Conservation (phyloP, 345 rosid genomes). For the Isatis tinctoria region DNA sequence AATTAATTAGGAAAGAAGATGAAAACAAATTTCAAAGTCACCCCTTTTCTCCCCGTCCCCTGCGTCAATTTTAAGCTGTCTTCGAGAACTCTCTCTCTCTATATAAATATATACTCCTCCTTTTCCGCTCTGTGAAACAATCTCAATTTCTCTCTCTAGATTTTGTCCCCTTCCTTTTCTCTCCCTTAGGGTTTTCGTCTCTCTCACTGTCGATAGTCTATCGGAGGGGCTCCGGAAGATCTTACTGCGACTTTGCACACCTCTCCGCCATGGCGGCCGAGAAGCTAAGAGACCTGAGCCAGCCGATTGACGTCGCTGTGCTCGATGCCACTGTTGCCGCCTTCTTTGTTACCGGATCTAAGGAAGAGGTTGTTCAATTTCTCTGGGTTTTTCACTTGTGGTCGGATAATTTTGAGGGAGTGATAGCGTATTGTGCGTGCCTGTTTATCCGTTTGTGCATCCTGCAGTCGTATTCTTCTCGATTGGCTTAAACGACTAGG, state of each 20-base stretch:
- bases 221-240: background rate
- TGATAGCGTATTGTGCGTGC: background rate
- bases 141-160: conserved; percentile 33
- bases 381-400: conserved; percentile 10
- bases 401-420: background rate
- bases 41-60: conserved; percentile 33
- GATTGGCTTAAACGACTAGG: conserved; percentile 10
- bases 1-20: background rate
- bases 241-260: conserved; percentile 8
- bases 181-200: conserved; percentile 55
- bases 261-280: conserved; percentile 84
- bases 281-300: conserved; percentile 90
- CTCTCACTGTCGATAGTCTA: conserved; percentile 32
- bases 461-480: conserved; percentile 1
- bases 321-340: conserved; percentile 99
- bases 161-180: conserved; percentile 24
- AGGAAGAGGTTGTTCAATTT: conserved; percentile 75
- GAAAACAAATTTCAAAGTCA: conserved; percentile 33
- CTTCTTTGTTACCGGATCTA: conserved; percentile 99
- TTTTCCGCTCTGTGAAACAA: conserved; percentile 11
- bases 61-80: conserved; percentile 93
- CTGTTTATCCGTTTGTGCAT: background rate
- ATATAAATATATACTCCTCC: background rate
- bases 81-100: conserved; percentile 25
- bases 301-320: conserved; percentile 83